phyloP scores from a whole-genome alignment of 805 yeast genomes.

The Zygosaccharomyces rouxii region DNA sequence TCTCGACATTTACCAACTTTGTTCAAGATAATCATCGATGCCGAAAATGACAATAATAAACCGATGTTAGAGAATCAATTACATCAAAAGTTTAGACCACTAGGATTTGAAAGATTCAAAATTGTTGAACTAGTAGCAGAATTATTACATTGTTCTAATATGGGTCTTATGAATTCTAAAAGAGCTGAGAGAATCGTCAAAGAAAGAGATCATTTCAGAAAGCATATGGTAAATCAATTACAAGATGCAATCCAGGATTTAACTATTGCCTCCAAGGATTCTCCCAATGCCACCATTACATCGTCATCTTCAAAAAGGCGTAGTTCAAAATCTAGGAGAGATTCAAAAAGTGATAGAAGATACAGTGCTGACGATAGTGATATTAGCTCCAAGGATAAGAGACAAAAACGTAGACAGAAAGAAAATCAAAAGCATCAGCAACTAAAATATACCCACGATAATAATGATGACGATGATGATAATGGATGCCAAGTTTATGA shows the following conservation, averaged over 20 bases:
- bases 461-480: conserved; percentile 12
- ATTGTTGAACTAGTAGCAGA: conserved; percentile 92
- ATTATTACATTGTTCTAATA: conserved; percentile 92
- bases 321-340: conserved; percentile 13
- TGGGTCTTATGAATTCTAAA: conserved; percentile 81
- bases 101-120: conserved; percentile 89
- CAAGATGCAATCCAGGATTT: conserved; percentile 35
- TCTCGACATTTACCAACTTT: conserved; percentile 49
- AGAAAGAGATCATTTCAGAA: conserved; percentile 66
- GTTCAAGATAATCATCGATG: conserved; percentile 23
- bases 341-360: conserved; percentile 1
- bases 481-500: conserved; percentile 8
- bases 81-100: conserved; percentile 56
- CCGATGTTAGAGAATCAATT: conserved; percentile 54
- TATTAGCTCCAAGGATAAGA: conserved; percentile 3
- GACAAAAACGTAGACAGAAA: neutral
- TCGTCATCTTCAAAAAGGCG: neutral
- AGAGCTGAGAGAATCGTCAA: conserved; percentile 62
- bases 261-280: conserved; percentile 10
- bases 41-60: conserved; percentile 13
- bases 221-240: conserved; percentile 41
- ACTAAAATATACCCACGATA: conserved; percentile 6
- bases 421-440: neutral
- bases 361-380: neutral
- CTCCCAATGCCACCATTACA: neutral